These are phyloP conservation scores for Ustilago shanxiensis DNA, from an alignment of 1,284 basidiomycete genomes.

Conservation along the genomic window DNA sequence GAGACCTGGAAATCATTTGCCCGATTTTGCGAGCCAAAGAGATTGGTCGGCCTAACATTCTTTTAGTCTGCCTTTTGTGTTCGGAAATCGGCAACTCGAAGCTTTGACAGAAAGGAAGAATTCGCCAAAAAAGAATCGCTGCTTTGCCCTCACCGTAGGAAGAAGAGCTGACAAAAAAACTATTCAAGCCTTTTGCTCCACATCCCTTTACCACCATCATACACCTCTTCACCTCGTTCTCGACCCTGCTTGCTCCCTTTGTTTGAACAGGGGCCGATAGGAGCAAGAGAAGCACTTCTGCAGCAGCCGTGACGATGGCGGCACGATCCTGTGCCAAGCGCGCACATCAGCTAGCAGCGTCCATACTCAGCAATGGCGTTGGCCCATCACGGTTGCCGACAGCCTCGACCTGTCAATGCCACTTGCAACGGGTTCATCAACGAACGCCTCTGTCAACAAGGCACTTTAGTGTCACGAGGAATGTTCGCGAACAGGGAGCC, in stretches of 20 bases:
- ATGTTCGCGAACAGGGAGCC: not conserved
- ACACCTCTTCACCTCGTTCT: not conserved
- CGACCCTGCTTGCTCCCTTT: not conserved
- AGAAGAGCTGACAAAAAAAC: conserved; percentile 4
- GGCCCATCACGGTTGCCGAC: conserved; percentile 35
- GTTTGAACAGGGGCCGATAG: not conserved
- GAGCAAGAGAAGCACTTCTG: not conserved
- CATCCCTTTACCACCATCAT: not conserved
- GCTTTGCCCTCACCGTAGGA: not conserved
- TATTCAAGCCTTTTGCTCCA: not conserved
- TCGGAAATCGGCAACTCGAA: conserved; percentile 31
- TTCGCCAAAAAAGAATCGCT: conserved; percentile 5
- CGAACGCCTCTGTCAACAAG: not conserved
- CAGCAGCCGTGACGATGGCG: conserved; percentile 11
- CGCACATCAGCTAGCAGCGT: conserved; percentile 35
- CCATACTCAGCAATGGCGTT: conserved; percentile 23
- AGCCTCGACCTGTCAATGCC: conserved; percentile 17
- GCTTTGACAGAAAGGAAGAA: not conserved
- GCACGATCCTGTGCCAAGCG: conserved; percentile 30
- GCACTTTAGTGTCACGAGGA: conserved; percentile 13
- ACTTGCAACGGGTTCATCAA: not conserved
- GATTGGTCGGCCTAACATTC: not conserved
- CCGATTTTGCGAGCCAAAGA: not conserved
- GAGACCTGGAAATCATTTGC: not conserved
- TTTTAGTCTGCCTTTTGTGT: not conserved